Conservation (phyloP, 2,329 filamentous ascomycete species). For the Dactylellina cionopaga region DNA sequence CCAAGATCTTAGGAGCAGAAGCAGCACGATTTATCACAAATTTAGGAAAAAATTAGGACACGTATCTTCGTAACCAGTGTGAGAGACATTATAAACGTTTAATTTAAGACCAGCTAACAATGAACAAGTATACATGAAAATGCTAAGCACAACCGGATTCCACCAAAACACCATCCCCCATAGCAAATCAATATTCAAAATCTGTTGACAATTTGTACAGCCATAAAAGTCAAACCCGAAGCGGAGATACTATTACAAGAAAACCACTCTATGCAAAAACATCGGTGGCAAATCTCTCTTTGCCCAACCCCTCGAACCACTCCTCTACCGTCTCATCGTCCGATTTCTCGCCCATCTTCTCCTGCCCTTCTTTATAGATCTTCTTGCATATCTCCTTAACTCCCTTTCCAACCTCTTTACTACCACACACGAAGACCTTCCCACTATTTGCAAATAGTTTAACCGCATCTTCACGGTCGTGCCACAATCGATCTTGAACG, state of each 20-base stretch:
- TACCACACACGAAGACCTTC: conserved; percentile 74
- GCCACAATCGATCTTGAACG: conserved; percentile 66
- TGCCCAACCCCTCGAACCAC: conserved; percentile 64
- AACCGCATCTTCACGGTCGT: conserved; percentile 63
- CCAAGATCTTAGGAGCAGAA: too few relatives aligned
- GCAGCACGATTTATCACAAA: too few relatives aligned
- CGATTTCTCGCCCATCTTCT: conserved; percentile 58
- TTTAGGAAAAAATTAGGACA: too few relatives aligned
- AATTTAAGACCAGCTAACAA: too few relatives aligned
- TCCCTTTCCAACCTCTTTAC: conserved; percentile 64
- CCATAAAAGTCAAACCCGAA: too few relatives aligned
- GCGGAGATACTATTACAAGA: neutral
- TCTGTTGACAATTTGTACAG: neutral
- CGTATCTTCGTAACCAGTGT: too few relatives aligned
- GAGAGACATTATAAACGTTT: too few relatives aligned
- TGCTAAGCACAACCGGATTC: too few relatives aligned
- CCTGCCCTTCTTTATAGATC: conserved; percentile 62
- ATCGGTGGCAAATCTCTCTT: conserved; percentile 64
- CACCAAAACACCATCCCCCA: too few relatives aligned
- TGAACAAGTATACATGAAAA: too few relatives aligned
- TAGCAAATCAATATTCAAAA: neutral
- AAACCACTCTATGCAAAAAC: conserved; percentile 59
- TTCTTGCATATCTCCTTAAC: conserved; percentile 62
- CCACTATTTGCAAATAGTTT: conserved; percentile 65
- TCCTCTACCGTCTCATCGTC: conserved; percentile 62